phyloP scores from a whole-genome alignment of 148 eudicot species.

The Arctostaphylos glauca region DNA sequence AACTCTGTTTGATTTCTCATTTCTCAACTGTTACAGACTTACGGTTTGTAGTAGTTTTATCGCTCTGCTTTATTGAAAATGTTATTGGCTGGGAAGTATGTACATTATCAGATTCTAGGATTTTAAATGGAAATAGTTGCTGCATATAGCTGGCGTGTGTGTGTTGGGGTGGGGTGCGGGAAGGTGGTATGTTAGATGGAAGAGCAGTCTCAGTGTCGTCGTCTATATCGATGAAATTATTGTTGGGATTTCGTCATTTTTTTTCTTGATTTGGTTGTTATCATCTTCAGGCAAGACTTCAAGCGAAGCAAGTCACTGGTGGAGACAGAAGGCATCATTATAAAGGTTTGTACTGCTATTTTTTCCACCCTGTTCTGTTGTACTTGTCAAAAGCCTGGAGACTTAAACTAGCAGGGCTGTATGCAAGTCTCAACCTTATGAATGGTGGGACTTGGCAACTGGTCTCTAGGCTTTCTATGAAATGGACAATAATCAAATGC shows the following conservation, averaged over 20 bases:
- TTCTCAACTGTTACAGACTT: not conserved
- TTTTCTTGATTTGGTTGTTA: not conserved
- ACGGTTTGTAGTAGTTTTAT: too few relatives aligned
- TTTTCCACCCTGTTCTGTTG: not conserved
- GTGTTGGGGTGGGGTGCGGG: too few relatives aligned
- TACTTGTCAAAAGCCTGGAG: too few relatives aligned
- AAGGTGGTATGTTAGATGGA: too few relatives aligned
- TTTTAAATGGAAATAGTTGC: not conserved
- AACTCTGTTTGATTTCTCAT: not conserved
- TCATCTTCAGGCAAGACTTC: conserved; percentile 74
- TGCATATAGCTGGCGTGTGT: not conserved
- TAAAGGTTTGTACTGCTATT: conserved; percentile 46
- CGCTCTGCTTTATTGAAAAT: not conserved
- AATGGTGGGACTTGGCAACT: not conserved
- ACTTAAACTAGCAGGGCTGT: not conserved
- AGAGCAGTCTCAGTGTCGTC: not conserved
- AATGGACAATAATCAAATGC: not conserved
- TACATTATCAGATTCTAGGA: not conserved
- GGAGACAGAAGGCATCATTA: conserved; percentile 81
- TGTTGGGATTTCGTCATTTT: not conserved
- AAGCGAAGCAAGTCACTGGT: conserved; percentile 75
- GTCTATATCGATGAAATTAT: not conserved
- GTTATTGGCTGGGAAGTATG: not conserved
- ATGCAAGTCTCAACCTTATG: not conserved
- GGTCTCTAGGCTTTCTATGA: not conserved